Evolutionary conservation across 306 rosid species (phyloP), one percentile per base, ranked within the genome.

Genomic region (Begonia loranthoides): DNA sequence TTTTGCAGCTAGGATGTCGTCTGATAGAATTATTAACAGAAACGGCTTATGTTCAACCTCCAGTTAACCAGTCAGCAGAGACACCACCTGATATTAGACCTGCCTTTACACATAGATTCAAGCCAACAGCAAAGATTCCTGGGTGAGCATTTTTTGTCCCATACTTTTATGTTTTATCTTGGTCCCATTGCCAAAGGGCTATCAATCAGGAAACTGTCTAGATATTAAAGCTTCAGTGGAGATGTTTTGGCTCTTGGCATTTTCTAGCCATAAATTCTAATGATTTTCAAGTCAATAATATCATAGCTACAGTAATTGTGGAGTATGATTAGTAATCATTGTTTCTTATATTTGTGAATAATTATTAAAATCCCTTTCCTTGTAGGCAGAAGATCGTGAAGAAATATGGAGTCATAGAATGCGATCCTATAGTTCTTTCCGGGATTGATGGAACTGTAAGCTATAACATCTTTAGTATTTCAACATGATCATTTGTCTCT

Each of bases 401-500:
- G 92, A 81, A 62, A n/a, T 85, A 85, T 61, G 95, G 92, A 50
- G 79, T 85, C 63, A 72, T 85, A 52, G 84, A 85, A 65, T 76
- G 92, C 13, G 80, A 85, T 63, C 82, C 87, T 53, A 53, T 72
- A 67, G 66, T 81, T 67, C 92, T 81, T 45, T 52, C 70, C 39
- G 95, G 92, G 65, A 76, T 85, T 65, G 95, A 85, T 57, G 72
- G 64, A 78, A 76, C 84, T 58, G 95, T 81, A 73, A 76, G 92
- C 67, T 17, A 41, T 14, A 52, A 22, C 48, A 14, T 53, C 33
- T 55, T 24, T n/a, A 56, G 19, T 13, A 24, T 53, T 17, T 49
- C 50, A 59, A 36, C n/a, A 54, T 59, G 17, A 33, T 58, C 16
- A 15, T 14, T 14, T 22, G 21, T 44, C 22, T 48, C 12, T 33